Evolutionary conservation across 441 rosid species (phyloP).

Genomic region (Mallotus repandus): DNA sequence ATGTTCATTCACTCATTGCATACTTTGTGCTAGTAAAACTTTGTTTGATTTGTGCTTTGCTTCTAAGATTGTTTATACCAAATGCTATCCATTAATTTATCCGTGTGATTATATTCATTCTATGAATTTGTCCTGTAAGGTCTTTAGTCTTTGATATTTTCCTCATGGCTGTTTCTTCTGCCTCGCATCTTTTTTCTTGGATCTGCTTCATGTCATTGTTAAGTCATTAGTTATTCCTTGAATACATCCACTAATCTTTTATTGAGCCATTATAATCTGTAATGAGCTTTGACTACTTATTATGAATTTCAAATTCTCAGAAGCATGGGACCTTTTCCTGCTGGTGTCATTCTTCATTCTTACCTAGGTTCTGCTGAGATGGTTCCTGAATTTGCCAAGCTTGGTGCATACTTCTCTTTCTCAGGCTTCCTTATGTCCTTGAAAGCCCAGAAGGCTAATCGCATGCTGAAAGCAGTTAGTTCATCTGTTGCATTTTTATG

Average conservation of each 20-base stretch:
- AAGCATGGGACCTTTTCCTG: conserved; percentile 77
- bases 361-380: conserved; percentile 84
- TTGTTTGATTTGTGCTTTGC: neutral
- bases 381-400: conserved; percentile 78
- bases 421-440: conserved; percentile 81
- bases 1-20: neutral
- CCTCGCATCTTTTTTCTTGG: neutral
- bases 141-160: neutral
- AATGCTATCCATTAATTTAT: neutral
- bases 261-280: conserved; percentile 3
- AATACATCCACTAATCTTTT: neutral
- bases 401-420: conserved; percentile 87
- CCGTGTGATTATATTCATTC: neutral
- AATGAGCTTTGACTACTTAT: conserved; percentile 17
- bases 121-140: neutral
- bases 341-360: conserved; percentile 86
- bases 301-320: conserved; percentile 33
- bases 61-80: neutral
- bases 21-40: neutral
- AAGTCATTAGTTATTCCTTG: neutral
- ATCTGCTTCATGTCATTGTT: neutral
- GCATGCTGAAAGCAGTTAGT: conserved; percentile 65
- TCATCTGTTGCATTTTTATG: conserved; percentile 13
- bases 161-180: neutral
- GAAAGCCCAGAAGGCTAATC: conserved; percentile 66